Conservation (phyloP, 805 yeast species). For the Pachysolen tannophilus region DNA sequence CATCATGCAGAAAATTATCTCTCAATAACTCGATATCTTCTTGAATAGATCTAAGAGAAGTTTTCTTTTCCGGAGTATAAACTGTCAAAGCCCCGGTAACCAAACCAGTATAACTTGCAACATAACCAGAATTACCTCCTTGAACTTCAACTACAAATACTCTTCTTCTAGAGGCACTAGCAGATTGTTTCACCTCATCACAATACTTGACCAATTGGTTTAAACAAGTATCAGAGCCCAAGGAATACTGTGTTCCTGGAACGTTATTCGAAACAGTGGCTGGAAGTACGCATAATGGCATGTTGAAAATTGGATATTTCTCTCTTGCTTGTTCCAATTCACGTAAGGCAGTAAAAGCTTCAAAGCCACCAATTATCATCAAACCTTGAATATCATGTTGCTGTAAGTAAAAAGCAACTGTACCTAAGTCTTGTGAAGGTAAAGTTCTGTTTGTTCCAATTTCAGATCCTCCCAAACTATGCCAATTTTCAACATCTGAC, state of each 20-base stretch:
- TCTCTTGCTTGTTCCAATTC: conserved; percentile 72
- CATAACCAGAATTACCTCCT: conserved; percentile 94
- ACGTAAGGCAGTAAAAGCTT: conserved; percentile 83
- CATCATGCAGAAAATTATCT: conserved; percentile 61
- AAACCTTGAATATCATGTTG: conserved; percentile 83
- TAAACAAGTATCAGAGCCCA: conserved; percentile 94
- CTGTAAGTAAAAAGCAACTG: conserved; percentile 89
- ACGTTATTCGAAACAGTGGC: conserved; percentile 96
- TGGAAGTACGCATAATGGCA: conserved; percentile 90
- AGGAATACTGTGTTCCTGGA: conserved; percentile 96
- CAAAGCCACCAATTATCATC: conserved; percentile 92
- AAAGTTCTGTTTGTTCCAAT: conserved; percentile 91
- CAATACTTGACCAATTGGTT: conserved; percentile 87
- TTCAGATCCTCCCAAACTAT: conserved; percentile 87
- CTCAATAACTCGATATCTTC: conserved; percentile 68
- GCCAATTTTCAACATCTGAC: conserved; percentile 87
- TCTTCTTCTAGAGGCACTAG: conserved; percentile 88
- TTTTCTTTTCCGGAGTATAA: conserved; percentile 83
- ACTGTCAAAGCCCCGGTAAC: conserved; percentile 89
- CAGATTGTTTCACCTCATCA: conserved; percentile 91
- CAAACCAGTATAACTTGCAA: conserved; percentile 79
- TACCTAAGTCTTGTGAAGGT: conserved; percentile 81
- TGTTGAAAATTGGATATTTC: conserved; percentile 83
- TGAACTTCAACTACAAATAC: conserved; percentile 97
- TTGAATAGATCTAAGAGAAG: conserved; percentile 57